Conservation (phyloP, 169 alveolate species). For the Plasmodium gallinaceum region DNA sequence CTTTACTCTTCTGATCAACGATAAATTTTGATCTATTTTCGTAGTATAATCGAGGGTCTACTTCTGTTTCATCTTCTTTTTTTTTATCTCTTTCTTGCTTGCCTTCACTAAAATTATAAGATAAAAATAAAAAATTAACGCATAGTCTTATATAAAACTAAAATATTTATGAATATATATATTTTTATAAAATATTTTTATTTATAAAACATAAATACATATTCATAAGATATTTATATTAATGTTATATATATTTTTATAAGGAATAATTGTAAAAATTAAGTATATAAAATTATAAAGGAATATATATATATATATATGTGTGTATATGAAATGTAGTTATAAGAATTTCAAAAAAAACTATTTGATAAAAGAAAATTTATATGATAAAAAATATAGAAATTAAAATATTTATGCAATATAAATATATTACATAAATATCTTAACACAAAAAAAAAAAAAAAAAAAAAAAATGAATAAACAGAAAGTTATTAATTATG, state of each 20-base stretch:
- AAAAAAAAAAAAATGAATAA: too few relatives aligned
- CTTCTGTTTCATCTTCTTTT: constrained; percentile 79
- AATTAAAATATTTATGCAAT: too few relatives aligned
- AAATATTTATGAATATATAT: too few relatives aligned
- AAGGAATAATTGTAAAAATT: neutral
- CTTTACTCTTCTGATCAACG: constrained; percentile 78
- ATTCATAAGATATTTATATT: neutral
- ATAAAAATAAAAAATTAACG: too few relatives aligned
- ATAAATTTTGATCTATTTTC: constrained; percentile 81
- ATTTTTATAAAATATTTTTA: neutral
- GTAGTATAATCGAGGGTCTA: constrained; percentile 83
- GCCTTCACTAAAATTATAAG: too few relatives aligned
- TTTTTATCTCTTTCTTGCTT: constrained; percentile 25
- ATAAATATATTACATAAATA: too few relatives aligned
- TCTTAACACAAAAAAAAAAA: too few relatives aligned
- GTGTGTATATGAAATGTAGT: neutral
- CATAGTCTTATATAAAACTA: too few relatives aligned
- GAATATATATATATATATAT: neutral
- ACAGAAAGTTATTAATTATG: too few relatives aligned
- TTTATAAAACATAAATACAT: neutral
- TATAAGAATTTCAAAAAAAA: too few relatives aligned
- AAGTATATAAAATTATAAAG: neutral
- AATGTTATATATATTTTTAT: neutral
- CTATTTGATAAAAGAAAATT: too few relatives aligned
- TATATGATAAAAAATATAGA: too few relatives aligned